Evolutionary conservation across 305 asterid genomes (phyloP), one percentile per base, ranked within the genome.

Genomic region (Plantago rigida): DNA sequence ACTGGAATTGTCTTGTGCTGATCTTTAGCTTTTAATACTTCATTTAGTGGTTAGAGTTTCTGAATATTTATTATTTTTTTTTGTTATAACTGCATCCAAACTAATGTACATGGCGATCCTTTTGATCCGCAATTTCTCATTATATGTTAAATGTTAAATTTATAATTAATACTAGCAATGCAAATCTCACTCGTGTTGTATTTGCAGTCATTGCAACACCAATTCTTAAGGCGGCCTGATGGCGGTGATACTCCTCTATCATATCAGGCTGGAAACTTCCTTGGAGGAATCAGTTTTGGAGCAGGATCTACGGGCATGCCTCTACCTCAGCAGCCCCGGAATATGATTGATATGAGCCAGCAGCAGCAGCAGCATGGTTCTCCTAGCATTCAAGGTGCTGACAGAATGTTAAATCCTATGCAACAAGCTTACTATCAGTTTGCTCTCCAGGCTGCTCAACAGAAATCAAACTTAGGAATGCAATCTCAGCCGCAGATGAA

Each of bases 351-450:
- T 54, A 31, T 74, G 73, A 86, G 89, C 63, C 95, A 85, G 71
- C 97, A 82, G 45, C 91, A 84, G 84, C 39, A 31, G 39, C 39
- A 31, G 39, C 39, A 22, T 22, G 83, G 74, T 54, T 76, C 95
- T 63, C 78, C 94, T 62, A 81, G 95, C 87, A 78, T 72, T 75
- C 99, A 84, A 75, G 95, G 83, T 64, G 77, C 68, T 73, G 96
- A 89, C 74, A 97, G 80, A 68, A 94, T 82, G 63, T 65, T 77
- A 74, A 84, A 80, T 78, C 94, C 97, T 39, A 76, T 78, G 49
- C 95, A 87, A 73, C 97, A 89, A 70, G 94, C 99, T 52, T 93
- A 89, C 73, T 59, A 86, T 77, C 95, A 92, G 67, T 81, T 81
- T 51, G 86, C 87, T 57, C 76, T 75, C 71, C 96, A 84, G 79